These are phyloP conservation scores for Mycena belliarum DNA, from an alignment of 768 basidiomycete genomes.

Conservation along the genomic window DNA sequence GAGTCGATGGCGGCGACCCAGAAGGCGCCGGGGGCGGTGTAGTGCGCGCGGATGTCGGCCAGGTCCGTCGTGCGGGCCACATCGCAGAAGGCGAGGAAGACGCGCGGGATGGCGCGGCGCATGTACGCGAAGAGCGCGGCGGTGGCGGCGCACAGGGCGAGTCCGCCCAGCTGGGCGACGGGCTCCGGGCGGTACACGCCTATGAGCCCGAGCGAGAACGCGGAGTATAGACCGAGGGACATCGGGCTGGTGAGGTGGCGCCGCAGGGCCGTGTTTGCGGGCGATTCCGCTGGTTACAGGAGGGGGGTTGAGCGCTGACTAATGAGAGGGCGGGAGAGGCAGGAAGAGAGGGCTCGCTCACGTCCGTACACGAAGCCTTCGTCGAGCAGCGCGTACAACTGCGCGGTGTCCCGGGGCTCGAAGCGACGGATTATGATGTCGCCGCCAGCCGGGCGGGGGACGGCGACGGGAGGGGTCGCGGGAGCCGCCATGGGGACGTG, in stretches of 20 bases:
- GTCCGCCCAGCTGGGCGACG: neutral
- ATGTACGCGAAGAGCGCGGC: neutral
- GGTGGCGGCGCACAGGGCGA: neutral
- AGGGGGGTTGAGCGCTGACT: no score
- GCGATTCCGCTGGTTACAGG: slow-evolving; percentile 17
- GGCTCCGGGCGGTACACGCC: neutral
- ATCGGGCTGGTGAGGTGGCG: neutral
- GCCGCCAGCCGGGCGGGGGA: neutral
- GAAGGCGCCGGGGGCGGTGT: slow-evolving; percentile 23
- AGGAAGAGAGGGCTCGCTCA: neutral
- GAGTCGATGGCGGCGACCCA: slow-evolving; percentile 26
- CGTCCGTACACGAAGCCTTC: neutral
- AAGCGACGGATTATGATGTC: neutral
- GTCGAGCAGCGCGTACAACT: neutral
- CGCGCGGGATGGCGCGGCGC: neutral
- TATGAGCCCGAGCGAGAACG: neutral
- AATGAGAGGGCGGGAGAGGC: neutral
- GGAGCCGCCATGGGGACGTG: no score
- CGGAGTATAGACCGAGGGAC: neutral
- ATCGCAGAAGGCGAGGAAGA: slow-evolving; percentile 2
- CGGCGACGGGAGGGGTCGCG: neutral
- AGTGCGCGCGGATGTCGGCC: slow-evolving; percentile 14
- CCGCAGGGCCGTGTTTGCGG: neutral
- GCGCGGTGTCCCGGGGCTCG: neutral
- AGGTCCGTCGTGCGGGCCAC: slow-evolving; percentile 6